A percentile compares a stretch with the other conserved stretches of the same genome.
These are phyloP conservation scores for Debaryomyces sp. DNA, from an alignment of 1,139 yeast species.

Conservation along the genomic window DNA sequence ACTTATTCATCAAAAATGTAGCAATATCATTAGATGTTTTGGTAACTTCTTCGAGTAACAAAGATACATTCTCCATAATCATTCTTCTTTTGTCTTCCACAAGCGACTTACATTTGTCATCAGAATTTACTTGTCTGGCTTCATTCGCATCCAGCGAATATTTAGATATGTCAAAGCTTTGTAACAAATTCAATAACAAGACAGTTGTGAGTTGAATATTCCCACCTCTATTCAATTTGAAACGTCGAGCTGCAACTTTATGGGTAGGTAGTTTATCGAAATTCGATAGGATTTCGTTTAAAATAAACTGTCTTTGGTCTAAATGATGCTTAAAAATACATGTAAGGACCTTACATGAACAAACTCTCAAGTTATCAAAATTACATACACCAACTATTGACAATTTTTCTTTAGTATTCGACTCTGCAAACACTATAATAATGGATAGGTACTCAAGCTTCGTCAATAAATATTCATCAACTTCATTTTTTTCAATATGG, in stretches of 20 bases:
- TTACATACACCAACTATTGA: slow-evolving; percentile 15
- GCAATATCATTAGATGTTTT: slow-evolving; percentile 36
- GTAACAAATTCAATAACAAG: slow-evolving; percentile 48
- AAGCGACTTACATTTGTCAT: slow-evolving; percentile 8
- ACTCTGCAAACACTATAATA: slow-evolving; percentile 36
- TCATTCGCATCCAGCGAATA: slow-evolving; percentile 9
- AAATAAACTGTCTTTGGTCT: slow-evolving; percentile 59
- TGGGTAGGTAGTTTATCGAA: slow-evolving; percentile 50
- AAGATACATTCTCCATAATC: slow-evolving; percentile 8
- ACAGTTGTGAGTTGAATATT: slow-evolving; percentile 52
- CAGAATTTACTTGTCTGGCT: slow-evolving; percentile 1
- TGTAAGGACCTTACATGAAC: slow-evolving; percentile 40
- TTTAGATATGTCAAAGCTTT: slow-evolving; percentile 32
- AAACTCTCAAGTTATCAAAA: slow-evolving; percentile 32
- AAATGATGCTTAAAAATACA: slow-evolving; percentile 47
- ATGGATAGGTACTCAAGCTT: slow-evolving; percentile 53
- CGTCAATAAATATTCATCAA: slow-evolving; percentile 52
- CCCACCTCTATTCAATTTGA: slow-evolving; percentile 44
- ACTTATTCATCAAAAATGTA: slow-evolving; percentile 38
- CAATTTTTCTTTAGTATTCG: slow-evolving; percentile 22
- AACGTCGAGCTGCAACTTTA: slow-evolving; percentile 45
- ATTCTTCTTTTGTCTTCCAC: slow-evolving; percentile 11
- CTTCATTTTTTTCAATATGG: slow-evolving; percentile 20
- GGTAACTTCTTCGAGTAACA: slow-evolving; percentile 11
- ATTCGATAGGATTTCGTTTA: slow-evolving; percentile 60